Percentiles rank a stretch among this genome's conserved stretches.
Conservation (phyloP, 495 filamentous ascomycete genomes). For the Aspergillus bridgeri region DNA sequence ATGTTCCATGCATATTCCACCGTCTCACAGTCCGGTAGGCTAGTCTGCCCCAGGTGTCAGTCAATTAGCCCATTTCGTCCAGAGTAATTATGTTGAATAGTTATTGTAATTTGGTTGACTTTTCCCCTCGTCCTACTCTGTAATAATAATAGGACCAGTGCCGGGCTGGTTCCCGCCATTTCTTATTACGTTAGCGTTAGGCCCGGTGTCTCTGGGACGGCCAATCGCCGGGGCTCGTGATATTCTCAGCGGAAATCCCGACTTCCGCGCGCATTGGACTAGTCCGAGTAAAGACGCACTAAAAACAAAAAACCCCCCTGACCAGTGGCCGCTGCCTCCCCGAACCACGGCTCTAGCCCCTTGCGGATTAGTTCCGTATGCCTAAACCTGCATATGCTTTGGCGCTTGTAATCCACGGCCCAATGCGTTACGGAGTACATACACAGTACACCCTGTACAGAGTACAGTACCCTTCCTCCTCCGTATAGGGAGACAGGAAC, state of each 20-base stretch:
- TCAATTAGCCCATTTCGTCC: too few species aligned
- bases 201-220: background rate
- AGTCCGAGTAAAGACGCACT: background rate
- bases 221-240: conserved; percentile 14
- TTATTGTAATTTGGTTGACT: too few species aligned
- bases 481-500: too few species aligned
- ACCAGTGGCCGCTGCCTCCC: conserved; percentile 12
- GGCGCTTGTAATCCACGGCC: conserved; percentile 2
- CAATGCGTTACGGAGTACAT: too few species aligned
- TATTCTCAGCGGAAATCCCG: conserved; percentile 21
- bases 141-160: background rate
- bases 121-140: too few species aligned
- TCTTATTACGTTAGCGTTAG: conserved; percentile 13
- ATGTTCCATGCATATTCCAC: conserved; percentile 49
- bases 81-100: too few species aligned
- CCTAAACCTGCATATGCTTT: conserved; percentile 17
- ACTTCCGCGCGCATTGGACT: conserved; percentile 20
- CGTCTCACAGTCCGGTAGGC: conserved; percentile 23
- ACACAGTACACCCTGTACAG: too few species aligned
- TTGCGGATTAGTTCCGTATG: conserved; percentile 12
- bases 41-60: too few species aligned
- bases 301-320: background rate
- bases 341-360: conserved; percentile 12
- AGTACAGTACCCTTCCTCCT: too few species aligned
- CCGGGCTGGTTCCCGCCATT: conserved; percentile 12